phyloP scores from a whole-genome alignment of 495 filamentous ascomycete species.

The Extremus antarcticus region DNA sequence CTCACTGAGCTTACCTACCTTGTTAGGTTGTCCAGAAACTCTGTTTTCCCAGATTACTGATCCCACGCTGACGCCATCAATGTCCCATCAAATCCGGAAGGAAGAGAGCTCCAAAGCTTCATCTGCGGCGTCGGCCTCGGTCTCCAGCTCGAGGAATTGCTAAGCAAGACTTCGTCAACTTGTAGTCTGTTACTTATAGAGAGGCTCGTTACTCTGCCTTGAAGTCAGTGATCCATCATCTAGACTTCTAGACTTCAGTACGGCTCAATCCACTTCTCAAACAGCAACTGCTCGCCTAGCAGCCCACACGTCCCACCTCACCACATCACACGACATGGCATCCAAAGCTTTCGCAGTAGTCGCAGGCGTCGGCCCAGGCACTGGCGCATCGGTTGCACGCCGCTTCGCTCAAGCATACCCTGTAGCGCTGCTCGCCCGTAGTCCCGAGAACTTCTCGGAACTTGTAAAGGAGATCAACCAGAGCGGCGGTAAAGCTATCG shows the following conservation, averaged over 20 bases:
- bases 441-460: slow-evolving; percentile 50
- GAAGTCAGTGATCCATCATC: background rate
- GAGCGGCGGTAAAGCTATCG: slow-evolving; percentile 61
- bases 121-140: no score
- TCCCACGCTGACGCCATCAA: no score
- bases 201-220: background rate
- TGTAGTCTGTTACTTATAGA: background rate
- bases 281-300: background rate
- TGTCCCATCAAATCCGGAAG: no score
- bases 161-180: background rate
- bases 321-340: background rate
- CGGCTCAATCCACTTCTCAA: background rate
- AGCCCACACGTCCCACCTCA: background rate
- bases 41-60: no score
- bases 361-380: slow-evolving; percentile 64
- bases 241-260: background rate
- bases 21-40: no score
- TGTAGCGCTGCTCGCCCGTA: slow-evolving; percentile 63
- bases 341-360: slow-evolving; percentile 52
- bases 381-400: slow-evolving; percentile 50
- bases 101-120: no score
- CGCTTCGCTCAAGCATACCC: slow-evolving; percentile 61
- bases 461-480: slow-evolving; percentile 63
- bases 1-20: no score
- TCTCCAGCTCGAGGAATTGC: no score